These are phyloP conservation scores for Huntiella omanensis DNA, from an alignment of 2,329 filamentous ascomycete genomes.

Conservation along the genomic window DNA sequence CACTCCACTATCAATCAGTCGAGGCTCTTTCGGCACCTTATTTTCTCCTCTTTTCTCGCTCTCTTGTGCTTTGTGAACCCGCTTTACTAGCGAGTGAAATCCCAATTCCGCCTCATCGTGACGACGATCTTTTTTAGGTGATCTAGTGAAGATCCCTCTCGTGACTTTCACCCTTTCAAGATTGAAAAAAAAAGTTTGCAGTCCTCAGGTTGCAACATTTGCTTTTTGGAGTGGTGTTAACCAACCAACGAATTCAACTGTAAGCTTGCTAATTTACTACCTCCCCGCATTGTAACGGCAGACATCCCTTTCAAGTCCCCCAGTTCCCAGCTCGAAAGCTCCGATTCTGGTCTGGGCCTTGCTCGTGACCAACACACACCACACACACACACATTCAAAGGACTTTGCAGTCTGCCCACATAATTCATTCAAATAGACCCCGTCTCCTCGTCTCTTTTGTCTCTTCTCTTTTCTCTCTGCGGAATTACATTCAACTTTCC, in stretches of 20 bases:
- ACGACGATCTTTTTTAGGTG: no score
- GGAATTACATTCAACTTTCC: constrained; percentile 2
- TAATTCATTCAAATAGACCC: not conserved
- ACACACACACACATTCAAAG: not conserved
- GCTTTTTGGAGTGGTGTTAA: not conserved
- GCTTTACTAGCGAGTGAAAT: no score
- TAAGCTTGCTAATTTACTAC: not conserved
- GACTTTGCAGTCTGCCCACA: not conserved
- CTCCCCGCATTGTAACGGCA: no score
- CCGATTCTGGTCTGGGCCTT: not conserved
- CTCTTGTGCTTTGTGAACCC: no score
- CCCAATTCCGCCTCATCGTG: no score
- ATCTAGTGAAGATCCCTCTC: no score
- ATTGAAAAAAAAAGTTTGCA: not conserved
- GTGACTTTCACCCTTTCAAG: not conserved
- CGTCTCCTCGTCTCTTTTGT: not conserved
- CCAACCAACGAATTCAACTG: not conserved
- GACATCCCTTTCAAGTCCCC: no score
- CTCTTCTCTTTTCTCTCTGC: constrained; percentile 8
- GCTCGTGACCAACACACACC: not conserved
- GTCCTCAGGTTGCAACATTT: not conserved
- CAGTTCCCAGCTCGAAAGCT: not conserved
- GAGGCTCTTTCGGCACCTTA: no score
- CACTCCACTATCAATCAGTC: no score
- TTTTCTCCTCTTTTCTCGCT: no score